These are phyloP conservation scores for Chloromonas sp. DNA, from an alignment of 163 green algal species.

Conservation along the genomic window DNA sequence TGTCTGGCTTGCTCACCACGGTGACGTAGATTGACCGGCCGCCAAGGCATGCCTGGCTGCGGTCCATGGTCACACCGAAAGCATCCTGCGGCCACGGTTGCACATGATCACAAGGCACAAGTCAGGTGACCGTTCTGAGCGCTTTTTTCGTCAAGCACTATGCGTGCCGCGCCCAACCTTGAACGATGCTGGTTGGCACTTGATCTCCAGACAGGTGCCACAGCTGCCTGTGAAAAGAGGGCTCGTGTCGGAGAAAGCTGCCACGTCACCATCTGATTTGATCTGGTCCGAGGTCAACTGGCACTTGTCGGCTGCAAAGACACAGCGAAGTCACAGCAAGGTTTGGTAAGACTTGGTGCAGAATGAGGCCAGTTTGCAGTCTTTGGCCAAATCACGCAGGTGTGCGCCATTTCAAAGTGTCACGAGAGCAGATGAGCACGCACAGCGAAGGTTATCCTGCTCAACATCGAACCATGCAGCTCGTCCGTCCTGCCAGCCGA, in stretches of 20 bases:
- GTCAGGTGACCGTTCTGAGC: too few species aligned
- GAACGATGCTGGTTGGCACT: not conserved
- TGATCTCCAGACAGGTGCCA: slow-evolving; percentile 5
- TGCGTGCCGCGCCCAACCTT: too few species aligned
- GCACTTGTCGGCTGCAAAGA: slow-evolving; percentile 5
- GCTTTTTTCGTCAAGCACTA: too few species aligned
- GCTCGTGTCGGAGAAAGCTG: slow-evolving; percentile 4
- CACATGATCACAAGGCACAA: too few species aligned
- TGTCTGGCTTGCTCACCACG: not conserved
- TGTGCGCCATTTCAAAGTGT: too few species aligned
- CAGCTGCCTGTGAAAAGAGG: slow-evolving; percentile 3
- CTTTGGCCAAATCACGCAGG: not conserved
- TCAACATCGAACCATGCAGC: slow-evolving; percentile 7
- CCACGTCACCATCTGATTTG: not conserved
- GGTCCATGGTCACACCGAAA: too few species aligned
- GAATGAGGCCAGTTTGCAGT: too few species aligned
- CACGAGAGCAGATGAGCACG: too few species aligned
- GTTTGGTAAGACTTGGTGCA: too few species aligned
- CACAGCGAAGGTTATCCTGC: slow-evolving; percentile 1
- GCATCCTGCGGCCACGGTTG: too few species aligned
- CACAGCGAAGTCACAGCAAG: too few species aligned
- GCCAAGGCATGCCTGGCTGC: too few species aligned
- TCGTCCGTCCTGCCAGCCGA: not conserved
- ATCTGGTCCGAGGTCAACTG: slow-evolving; percentile 3
- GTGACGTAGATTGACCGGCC: slow-evolving; percentile 18